Evolutionary conservation across 306 rosid species (phyloP).

Genomic region (Casuarina glauca): DNA sequence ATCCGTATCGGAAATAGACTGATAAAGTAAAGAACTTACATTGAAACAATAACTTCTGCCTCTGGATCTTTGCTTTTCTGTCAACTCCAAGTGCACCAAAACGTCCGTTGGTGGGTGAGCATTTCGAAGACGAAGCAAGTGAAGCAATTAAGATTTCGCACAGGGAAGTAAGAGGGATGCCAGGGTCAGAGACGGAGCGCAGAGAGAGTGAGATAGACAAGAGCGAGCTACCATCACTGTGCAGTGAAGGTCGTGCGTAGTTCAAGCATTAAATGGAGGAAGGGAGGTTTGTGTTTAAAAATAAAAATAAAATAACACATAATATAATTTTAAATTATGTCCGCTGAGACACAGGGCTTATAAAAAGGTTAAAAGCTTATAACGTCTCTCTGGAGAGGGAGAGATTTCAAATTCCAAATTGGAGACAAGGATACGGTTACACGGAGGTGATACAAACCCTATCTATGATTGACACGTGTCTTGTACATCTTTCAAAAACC

Average conservation of each 20-base stretch:
- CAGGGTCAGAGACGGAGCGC: not conserved
- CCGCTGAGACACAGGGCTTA: not conserved
- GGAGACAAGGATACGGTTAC: constrained; percentile 38
- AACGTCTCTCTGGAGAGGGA: constrained; percentile 80
- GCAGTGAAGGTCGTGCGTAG: constrained; percentile 8
- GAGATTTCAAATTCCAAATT: constrained; percentile 75
- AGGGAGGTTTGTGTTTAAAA: not conserved
- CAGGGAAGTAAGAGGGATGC: not conserved
- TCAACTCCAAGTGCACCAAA: not conserved
- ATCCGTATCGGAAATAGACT: not conserved
- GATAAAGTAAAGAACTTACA: constrained; percentile 15
- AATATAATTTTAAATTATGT: not conserved
- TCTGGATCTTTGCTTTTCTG: not conserved
- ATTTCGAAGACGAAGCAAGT: not conserved
- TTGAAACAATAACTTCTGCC: constrained; percentile 16
- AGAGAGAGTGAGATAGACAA: constrained; percentile 1
- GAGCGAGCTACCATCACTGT: not conserved
- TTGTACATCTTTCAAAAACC: not conserved
- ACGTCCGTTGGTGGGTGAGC: not conserved
- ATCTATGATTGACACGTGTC: not conserved
- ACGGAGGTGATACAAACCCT: not conserved
- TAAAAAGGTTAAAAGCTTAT: constrained; percentile 36
- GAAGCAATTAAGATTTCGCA: constrained; percentile 1
- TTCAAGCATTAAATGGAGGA: constrained; percentile 39
- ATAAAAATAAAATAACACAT: not conserved